Evolutionary conservation across 169 alveolate genomes (phyloP), one percentile per base, ranked within the genome.

Genomic region (Plasmodium gaboni): DNA sequence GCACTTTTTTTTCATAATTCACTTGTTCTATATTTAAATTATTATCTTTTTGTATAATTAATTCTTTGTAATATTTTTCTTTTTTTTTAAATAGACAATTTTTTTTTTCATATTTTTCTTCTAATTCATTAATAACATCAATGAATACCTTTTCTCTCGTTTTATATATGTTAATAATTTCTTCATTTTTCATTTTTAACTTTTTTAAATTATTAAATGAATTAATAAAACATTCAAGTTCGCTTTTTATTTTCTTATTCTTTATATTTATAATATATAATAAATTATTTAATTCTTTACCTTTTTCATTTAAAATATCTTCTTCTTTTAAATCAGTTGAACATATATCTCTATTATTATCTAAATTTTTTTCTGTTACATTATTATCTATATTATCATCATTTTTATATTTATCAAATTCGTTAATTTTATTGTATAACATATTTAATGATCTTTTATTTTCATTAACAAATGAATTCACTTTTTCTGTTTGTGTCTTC

Each of bases 11-110:
- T 44, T 86, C 48, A 60, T 73, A 32, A 61, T 86, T 86, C 46
- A 17, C 70, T 60, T 61, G 17, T 86, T 86, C 92, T 5, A 70
- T 46, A 13, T 86, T 28, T 24, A 86, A 17, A 24, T 12, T 3
- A 26, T 48, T 53, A 10, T 86, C 60, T 70, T 22, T 48, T 32
- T 71, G 53, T 22, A 70, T 1, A 17, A 86, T 57, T n/a, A 57
- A 19, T 51, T 86, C 87, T 65, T 86, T 71, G 55, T 86, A 86
- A 2, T 60, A 17, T 26, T 70, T 86, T 71, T 86, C 92, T 51
- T 86, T 86, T 63, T 71, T 72, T 57, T 71, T 70, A 64, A 60
- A 69, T 46, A 55, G 10, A 32, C 28, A 24, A 24, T 26, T 60
- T 63, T 73, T 71, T 48, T 50, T 60, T 51, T 64, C 72, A 10